Base-by-base conservation (phyloP, 2,329 filamentous ascomycete genomes). In the Penicillium thymicola region DNA sequence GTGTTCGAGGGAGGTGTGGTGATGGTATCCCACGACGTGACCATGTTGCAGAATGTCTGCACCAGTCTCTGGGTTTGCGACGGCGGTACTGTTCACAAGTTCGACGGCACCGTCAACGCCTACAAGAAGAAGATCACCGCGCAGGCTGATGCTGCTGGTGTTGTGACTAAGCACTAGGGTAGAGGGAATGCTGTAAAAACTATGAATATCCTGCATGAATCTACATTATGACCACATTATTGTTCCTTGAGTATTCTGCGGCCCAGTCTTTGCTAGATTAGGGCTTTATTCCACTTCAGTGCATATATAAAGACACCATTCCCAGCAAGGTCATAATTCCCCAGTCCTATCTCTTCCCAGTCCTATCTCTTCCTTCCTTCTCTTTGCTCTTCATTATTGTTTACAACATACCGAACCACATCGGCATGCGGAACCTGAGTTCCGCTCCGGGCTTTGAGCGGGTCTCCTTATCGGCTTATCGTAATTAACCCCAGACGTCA, bases 21-120 rank as follows among this genome's bases (percentile, higher is more conserved):
- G 68, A 97, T 99, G 92, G 94, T 99, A 55, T 96, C 90, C 70
- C 94, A 99, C 88, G 94, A 99, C 72, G 94, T 99, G 52, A 97
- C 94, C 1, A 97, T 99, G 91, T 75, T 99, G 75, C 92, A 96
- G 80, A 96, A 89, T 51, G 94, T 99, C 37, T 99, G 94, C 76
- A 94, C 82, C 49, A 94, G 88, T 72, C 78, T 99, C 70, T 99
- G 94, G 94, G 93, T 99, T 61, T 99, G 94, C 71, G 94, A 99
- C 73, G 82, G 88, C 57, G 94, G 94, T 10, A 94, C 88, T 1
- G 92, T 99, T 21, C 91, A 96, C 83, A 92, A 97, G 79, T 99
- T 99, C 78, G 86, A 89, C 59, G 94, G 94, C 34, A 92, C 95
- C 67, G 92, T 99, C 51, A 90, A 96, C 77, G 87, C 90, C 60